Base-by-base conservation (phyloP, 2,329 filamentous ascomycete species). In the Ambrosiella cleistominuta region DNA sequence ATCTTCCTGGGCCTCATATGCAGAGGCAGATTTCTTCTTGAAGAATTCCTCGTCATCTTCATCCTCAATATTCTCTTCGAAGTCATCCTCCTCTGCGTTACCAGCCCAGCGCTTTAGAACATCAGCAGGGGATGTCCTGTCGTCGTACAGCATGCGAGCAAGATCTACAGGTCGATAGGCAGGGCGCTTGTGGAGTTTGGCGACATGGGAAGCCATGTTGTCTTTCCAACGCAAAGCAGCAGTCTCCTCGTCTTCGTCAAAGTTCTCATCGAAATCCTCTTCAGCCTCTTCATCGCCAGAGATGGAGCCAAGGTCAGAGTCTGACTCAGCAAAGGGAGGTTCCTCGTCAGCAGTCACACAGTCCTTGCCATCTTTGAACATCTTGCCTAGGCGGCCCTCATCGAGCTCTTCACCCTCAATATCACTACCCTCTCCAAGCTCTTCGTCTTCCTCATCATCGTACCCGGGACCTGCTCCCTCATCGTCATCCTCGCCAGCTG, bases 291-390 rank as follows among this genome's bases (percentile, higher is more conserved):
- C 76, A 5, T 72, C 71, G 0, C 70, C 73, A 7, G 88, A 95
- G 62, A 96, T 70, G 2, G 91, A 95, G 6, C 93, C 93, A 3
- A 98, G 76, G 67, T 98, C 94, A 0, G 93, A 98, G 69, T 98
- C 94, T 66, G 88, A 95, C 66, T 98, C 93, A 12, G 93, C 93
- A 72, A 96, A 98, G 1, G 83, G 88, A 59, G 97, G 65, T 57
- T 95, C 88, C 37, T 82, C 86, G 27, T 81, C 79, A 9, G 74
- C 74, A 15, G 17, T 35, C 1, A 51, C 7, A 19, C 67, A 75
- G 42, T 78, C 73, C 56, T 74, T 73, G 39, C 79, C 76, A 58
- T 75, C 75, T 56, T 74, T 73, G 67, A 83, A 84, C 66, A 82
- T 73, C 62, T 75, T 81, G 62, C 81, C 81, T 7, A 83, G 68